Percentiles rank a stretch among this genome's conserved stretches.
Conservation (phyloP, 345 rosid species). For the Cochlearia excelsa region DNA sequence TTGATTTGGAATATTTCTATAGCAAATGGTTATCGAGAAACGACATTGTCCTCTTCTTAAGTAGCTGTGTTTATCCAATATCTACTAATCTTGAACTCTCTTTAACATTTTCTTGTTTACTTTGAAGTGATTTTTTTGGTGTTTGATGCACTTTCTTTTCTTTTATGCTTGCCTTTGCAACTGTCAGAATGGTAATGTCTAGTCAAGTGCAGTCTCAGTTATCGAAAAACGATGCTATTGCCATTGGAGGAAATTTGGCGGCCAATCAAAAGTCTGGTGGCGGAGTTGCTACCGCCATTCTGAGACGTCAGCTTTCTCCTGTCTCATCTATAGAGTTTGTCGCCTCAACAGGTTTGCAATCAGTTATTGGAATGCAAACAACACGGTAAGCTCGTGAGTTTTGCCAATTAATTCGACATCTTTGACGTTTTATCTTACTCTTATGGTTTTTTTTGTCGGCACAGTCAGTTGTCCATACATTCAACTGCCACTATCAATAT, state of each 20-base stretch:
- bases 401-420: constrained; percentile 9
- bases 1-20: background rate
- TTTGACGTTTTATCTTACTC: background rate
- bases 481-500: constrained; percentile 73
- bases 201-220: constrained; percentile 77
- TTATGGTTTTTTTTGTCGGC: constrained; percentile 28
- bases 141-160: constrained; percentile 25
- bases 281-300: constrained; percentile 61
- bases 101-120: background rate
- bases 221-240: constrained; percentile 65
- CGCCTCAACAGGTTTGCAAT: constrained; percentile 74
- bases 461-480: constrained; percentile 72
- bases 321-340: constrained; percentile 71
- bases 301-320: constrained; percentile 72
- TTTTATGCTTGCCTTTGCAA: constrained; percentile 15
- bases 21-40: constrained; percentile 1
- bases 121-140: background rate
- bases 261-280: constrained; percentile 69
- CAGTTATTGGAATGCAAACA: constrained; percentile 69
- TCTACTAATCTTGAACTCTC: background rate
- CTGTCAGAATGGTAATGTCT: constrained; percentile 79
- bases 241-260: constrained; percentile 74
- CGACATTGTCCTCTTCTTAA: background rate
- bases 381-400: constrained; percentile 54
- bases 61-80: background rate